Evolutionary conservation across 495 filamentous ascomycete species (phyloP), one percentile per base, ranked within the genome.

Genomic region (Aspergillus cristatus): DNA sequence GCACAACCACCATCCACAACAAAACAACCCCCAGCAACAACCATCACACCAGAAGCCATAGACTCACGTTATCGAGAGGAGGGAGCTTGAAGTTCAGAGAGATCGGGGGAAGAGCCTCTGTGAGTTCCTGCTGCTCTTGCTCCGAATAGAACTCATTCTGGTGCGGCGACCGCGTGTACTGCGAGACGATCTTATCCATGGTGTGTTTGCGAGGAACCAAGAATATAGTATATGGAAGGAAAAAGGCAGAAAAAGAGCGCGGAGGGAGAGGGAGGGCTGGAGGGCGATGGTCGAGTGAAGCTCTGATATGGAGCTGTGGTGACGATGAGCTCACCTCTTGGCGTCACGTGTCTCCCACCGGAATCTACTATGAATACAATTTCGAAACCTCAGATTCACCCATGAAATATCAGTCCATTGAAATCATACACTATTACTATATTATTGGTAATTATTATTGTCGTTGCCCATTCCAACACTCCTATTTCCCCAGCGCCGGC

Each of bases 121-220:
- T 71, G 49, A 84, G 70, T 51, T 93, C 84, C 50, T 78, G 67
- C 56, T 89, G 75, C 45, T 93, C 81, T 59, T 86, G 75, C 54
- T 83, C 74, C 34, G 72, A 71, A 55, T 78, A 78, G 50, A 74
- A 71, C 62, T 91, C 82, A 58, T 77, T 63, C 45, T 82, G 77
- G 55, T 81, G 78, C 24, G 75, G 69, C 50, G 85, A 73, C 41
- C 75, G 78, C 61, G 77, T 81, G 72, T 98, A 97, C 57, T 79
- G 82, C 48, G 89, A 79, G 34, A 98, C 84, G 58, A 98, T 75
- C 49, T 87, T 77, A 65, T 98, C 88, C 91, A 98, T 97, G 42
- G 46, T 73, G 20, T 24, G 4, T 24, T 24, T 24, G 4, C 8
- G 20, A 24, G 20, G 8, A 8, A 24, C 4, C 40, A 40, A 33